These are phyloP conservation scores for Puccinia sorghi DNA, from an alignment of 1,284 basidiomycete species.

Conservation along the genomic window DNA sequence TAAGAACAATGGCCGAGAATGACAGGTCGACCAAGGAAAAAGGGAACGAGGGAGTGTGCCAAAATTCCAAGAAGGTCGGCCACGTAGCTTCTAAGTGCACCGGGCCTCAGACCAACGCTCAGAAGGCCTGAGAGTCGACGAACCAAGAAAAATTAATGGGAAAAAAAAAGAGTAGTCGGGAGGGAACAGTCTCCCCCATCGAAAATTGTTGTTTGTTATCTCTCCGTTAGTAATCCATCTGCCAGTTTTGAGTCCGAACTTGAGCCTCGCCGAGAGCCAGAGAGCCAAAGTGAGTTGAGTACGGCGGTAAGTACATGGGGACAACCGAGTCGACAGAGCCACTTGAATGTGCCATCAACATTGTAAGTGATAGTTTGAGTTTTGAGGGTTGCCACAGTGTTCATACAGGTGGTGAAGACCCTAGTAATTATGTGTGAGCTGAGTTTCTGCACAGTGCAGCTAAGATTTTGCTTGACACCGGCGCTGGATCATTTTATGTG, in stretches of 20 bases:
- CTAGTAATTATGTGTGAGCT: background rate
- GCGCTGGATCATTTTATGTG: constrained; percentile 1
- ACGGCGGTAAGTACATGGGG: background rate
- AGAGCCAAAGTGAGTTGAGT: background rate
- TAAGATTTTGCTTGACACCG: background rate
- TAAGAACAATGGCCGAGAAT: background rate
- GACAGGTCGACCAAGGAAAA: background rate
- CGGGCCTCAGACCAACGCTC: background rate
- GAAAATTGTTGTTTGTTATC: background rate
- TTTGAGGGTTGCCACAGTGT: background rate
- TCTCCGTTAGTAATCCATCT: too few species aligned
- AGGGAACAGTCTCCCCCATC: background rate
- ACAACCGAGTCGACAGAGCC: background rate
- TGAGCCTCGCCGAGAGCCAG: too few species aligned
- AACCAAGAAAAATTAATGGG: background rate
- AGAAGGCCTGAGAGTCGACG: background rate
- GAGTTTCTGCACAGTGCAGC: background rate
- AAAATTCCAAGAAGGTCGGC: background rate
- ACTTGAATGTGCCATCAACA: background rate
- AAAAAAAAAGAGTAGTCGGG: background rate
- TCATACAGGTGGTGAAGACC: background rate
- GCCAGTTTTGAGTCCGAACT: too few species aligned
- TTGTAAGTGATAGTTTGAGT: background rate
- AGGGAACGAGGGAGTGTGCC: background rate
- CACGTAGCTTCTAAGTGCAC: background rate